A percentile compares a stretch with the other conserved stretches of the same genome.
These are phyloP conservation scores for Rubia yunnanensis DNA, from an alignment of 257 asterid species.

Conservation along the genomic window DNA sequence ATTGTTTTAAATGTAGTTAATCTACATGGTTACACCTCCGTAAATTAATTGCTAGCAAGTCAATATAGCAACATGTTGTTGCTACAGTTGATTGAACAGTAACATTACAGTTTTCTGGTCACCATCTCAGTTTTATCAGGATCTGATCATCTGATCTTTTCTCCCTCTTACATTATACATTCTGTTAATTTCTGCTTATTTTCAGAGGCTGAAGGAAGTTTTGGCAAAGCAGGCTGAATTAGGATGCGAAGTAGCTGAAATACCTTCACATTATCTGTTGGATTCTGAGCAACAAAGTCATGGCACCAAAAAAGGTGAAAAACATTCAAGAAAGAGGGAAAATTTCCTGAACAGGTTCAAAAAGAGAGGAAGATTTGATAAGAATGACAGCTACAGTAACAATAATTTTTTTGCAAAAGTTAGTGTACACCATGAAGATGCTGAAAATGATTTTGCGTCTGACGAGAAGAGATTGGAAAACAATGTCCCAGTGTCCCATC, in stretches of 20 bases:
- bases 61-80: not conserved
- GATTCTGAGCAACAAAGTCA: constrained; percentile 48
- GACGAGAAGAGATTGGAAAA: constrained; percentile 20
- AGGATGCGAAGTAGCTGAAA: constrained; percentile 92
- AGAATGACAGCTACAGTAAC: constrained; percentile 32
- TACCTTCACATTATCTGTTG: constrained; percentile 67
- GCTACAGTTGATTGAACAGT: not conserved
- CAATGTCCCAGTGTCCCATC: constrained; percentile 14
- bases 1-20: not conserved
- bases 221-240: constrained; percentile 91
- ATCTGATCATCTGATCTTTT: not conserved
- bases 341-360: constrained; percentile 49
- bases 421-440: constrained; percentile 18
- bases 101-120: not conserved
- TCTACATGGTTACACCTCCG: not conserved
- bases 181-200: not conserved
- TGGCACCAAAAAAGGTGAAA: constrained; percentile 22
- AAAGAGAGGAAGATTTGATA: constrained; percentile 45
- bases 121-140: not conserved
- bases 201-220: constrained; percentile 85
- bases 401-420: constrained; percentile 27
- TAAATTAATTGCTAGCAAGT: not conserved
- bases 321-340: constrained; percentile 35
- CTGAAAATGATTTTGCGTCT: constrained; percentile 18
- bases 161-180: not conserved